phyloP scores from a whole-genome alignment of 2,329 filamentous ascomycete genomes.

The Cyphellophora attinorum region DNA sequence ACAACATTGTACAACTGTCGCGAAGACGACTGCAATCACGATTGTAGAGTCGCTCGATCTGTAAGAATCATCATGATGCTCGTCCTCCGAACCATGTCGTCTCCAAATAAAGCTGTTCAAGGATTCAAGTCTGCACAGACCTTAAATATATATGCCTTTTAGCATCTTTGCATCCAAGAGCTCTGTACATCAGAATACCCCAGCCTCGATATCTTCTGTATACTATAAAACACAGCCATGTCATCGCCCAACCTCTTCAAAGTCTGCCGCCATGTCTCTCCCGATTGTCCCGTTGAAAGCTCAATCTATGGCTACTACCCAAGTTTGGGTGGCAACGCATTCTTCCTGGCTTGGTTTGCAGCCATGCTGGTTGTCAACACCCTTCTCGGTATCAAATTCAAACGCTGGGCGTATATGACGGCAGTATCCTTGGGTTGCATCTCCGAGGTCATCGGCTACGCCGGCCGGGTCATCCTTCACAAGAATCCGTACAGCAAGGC shows the following conservation, averaged over 20 bases:
- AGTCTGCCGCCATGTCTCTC: constrained; percentile 21
- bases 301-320: constrained; percentile 48
- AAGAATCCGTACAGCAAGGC: constrained; percentile 44
- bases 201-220: too few relatives aligned
- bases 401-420: constrained; percentile 47
- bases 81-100: too few relatives aligned
- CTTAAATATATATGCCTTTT: too few relatives aligned
- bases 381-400: constrained; percentile 38
- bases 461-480: constrained; percentile 44
- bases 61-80: too few relatives aligned
- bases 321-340: constrained; percentile 40
- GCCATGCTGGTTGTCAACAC: constrained; percentile 40
- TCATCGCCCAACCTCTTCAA: constrained; percentile 1
- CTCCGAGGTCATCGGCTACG: constrained; percentile 47
- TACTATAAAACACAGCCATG: too few relatives aligned
- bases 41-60: too few relatives aligned
- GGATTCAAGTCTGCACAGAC: too few relatives aligned
- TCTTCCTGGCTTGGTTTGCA: constrained; percentile 44
- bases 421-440: constrained; percentile 36
- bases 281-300: constrained; percentile 35
- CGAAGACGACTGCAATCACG: too few relatives aligned
- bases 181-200: too few relatives aligned
- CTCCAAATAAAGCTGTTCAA: too few relatives aligned
- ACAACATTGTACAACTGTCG: too few relatives aligned
- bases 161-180: too few relatives aligned